A percentile compares a stretch with the other conserved stretches of the same genome.
phyloP scores from a whole-genome alignment of 2,329 filamentous ascomycete species.

The Fusarium illudens region DNA sequence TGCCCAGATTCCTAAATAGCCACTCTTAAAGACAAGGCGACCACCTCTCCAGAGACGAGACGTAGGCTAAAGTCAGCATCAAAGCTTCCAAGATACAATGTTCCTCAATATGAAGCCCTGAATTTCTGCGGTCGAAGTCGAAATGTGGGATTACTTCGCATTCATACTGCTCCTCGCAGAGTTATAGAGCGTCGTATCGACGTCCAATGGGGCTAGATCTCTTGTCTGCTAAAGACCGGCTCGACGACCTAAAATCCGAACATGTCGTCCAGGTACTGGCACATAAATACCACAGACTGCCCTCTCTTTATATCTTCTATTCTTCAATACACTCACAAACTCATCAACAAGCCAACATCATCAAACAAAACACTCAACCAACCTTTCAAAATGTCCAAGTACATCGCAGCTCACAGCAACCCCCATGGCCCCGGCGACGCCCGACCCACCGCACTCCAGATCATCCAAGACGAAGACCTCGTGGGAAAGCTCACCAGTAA shows the following conservation, averaged over 20 bases:
- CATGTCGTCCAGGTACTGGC: background rate
- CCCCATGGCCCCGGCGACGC: slow-evolving; percentile 24
- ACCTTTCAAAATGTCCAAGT: slow-evolving; percentile 8
- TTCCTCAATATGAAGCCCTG: too few relatives aligned
- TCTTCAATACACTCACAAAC: background rate
- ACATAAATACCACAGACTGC: background rate
- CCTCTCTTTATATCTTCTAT: background rate
- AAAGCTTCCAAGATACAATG: background rate
- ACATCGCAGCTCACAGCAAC: background rate
- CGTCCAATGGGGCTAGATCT: background rate
- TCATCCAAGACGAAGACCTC: background rate
- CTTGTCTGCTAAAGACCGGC: background rate
- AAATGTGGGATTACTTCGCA: too few relatives aligned
- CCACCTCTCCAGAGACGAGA: background rate
- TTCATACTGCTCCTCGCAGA: background rate
- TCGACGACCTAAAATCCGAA: background rate
- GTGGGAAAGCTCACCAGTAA: background rate
- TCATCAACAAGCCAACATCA: background rate
- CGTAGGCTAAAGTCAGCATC: background rate
- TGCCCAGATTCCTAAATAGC: background rate
- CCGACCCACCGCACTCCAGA: slow-evolving; percentile 23
- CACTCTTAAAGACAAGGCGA: background rate
- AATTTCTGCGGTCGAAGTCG: too few relatives aligned
- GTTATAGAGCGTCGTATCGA: background rate
- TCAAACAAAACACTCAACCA: background rate